Conservation (phyloP, 495 filamentous ascomycete species). For the Hypoxylon cercidicola region DNA sequence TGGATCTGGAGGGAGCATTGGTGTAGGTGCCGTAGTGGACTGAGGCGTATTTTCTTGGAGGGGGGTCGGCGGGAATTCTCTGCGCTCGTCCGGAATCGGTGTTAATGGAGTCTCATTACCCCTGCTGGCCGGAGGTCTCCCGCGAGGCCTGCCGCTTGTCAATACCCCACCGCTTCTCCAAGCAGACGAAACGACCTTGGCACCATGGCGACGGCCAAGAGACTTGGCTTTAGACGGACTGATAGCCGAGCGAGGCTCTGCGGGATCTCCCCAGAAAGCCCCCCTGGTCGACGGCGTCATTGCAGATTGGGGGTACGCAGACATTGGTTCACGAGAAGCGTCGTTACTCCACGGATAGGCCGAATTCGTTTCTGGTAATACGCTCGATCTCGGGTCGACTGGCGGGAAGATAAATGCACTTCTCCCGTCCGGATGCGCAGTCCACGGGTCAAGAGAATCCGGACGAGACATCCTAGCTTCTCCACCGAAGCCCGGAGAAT, state of each 20-base stretch:
- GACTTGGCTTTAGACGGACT: conserved; percentile 70
- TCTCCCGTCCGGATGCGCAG: conserved; percentile 60
- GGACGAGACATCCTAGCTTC: conserved; percentile 57
- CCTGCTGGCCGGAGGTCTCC: conserved; percentile 85
- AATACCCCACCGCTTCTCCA: conserved; percentile 80
- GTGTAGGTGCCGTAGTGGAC: conserved; percentile 26
- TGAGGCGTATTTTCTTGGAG: conserved; percentile 34
- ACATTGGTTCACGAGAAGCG: conserved; percentile 65
- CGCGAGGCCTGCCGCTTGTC: conserved; percentile 78
- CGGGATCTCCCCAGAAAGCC: conserved; percentile 58
- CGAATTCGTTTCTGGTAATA: conserved; percentile 36
- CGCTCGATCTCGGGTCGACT: conserved; percentile 44
- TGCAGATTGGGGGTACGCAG: conserved; percentile 83
- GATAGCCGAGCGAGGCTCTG: conserved; percentile 76
- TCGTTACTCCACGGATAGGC: conserved; percentile 54
- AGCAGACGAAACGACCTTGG: conserved; percentile 89
- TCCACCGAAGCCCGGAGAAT: conserved; percentile 71
- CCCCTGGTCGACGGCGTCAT: conserved; percentile 67
- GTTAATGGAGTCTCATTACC: conserved; percentile 79
- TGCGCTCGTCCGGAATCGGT: conserved; percentile 74
- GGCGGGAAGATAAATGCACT: conserved; percentile 51
- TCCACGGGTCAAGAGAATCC: conserved; percentile 54
- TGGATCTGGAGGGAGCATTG: conserved; percentile 41
- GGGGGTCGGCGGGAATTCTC: conserved; percentile 46
- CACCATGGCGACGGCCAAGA: conserved; percentile 79